Conservation (phyloP, 1,284 basidiomycete genomes). For the Volvariella volvacea region DNA sequence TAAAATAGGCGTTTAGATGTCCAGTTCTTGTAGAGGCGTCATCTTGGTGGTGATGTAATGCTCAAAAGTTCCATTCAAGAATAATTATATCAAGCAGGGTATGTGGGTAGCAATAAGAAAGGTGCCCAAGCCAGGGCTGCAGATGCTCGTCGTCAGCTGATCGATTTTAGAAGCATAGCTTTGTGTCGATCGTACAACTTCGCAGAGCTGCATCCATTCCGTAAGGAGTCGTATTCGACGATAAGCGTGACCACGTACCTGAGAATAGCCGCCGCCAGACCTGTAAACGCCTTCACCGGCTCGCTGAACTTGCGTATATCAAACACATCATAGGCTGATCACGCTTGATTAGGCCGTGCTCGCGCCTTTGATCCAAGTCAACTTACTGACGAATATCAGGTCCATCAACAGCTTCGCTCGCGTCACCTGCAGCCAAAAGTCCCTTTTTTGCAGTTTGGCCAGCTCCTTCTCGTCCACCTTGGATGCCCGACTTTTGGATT, state of each 20-base stretch:
- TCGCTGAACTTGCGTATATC: slow-evolving; percentile 50
- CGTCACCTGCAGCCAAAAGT: slow-evolving; percentile 68
- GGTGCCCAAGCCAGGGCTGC: slow-evolving; percentile 3
- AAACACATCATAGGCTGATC: slow-evolving; percentile 38
- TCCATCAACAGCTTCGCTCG: slow-evolving; percentile 72
- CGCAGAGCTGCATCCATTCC: slow-evolving; percentile 38
- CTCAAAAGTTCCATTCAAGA: not conserved
- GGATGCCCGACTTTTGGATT: slow-evolving; percentile 52
- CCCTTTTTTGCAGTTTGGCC: slow-evolving; percentile 55
- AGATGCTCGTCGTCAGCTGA: slow-evolving; percentile 16
- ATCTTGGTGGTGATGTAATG: slow-evolving; percentile 3
- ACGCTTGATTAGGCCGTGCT: slow-evolving; percentile 5
- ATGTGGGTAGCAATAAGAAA: not conserved
- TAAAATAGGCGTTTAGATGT: slow-evolving; percentile 7
- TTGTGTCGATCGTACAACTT: slow-evolving; percentile 69
- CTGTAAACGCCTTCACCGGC: slow-evolving; percentile 58
- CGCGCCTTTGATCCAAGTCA: not conserved
- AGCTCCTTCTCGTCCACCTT: slow-evolving; percentile 70
- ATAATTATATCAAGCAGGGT: slow-evolving; percentile 1
- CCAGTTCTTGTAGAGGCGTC: slow-evolving; percentile 4
- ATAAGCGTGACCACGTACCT: slow-evolving; percentile 42
- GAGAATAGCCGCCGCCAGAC: slow-evolving; percentile 60
- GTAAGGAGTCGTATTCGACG: slow-evolving; percentile 2
- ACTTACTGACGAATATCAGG: slow-evolving; percentile 78
- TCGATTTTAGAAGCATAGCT: slow-evolving; percentile 47